Evolutionary conservation across 1,284 basidiomycete species (phyloP).

Genomic region (Athelia psychrophila): DNA sequence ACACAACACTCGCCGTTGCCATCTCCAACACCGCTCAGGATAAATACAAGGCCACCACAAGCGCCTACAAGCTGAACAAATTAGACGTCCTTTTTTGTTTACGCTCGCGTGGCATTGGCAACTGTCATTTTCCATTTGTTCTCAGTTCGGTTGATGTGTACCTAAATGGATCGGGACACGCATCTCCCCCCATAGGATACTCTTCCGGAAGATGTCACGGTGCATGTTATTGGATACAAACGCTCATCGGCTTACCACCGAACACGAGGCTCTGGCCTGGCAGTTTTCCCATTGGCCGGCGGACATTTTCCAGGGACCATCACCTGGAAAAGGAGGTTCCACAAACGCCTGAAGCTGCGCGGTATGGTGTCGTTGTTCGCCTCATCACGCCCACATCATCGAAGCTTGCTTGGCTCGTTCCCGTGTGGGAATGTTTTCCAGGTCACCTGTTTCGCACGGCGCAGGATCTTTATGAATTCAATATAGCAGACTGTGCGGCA

Average conservation of each 20-base stretch:
- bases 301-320: not conserved
- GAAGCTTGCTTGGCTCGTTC: too few relatives aligned
- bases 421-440: too few relatives aligned
- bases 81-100: not conserved
- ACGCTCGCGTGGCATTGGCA: not conserved
- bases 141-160: not conserved
- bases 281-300: not conserved
- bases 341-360: not conserved
- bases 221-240: not conserved
- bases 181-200: not conserved
- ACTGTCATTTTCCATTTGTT: not conserved
- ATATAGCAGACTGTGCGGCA: too few relatives aligned
- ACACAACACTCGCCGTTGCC: not conserved
- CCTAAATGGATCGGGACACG: not conserved
- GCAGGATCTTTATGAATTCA: too few relatives aligned
- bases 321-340: not conserved
- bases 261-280: conserved; percentile 1
- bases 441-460: too few relatives aligned
- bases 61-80: not conserved
- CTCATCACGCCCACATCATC: too few relatives aligned
- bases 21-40: not conserved
- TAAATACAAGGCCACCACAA: not conserved
- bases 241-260: conserved; percentile 1
- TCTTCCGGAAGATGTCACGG: not conserved
- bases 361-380: too few relatives aligned